Evolutionary conservation across 1,284 basidiomycete genomes (phyloP), one percentile per base, ranked within the genome.

Genomic region (Boletus sp.): DNA sequence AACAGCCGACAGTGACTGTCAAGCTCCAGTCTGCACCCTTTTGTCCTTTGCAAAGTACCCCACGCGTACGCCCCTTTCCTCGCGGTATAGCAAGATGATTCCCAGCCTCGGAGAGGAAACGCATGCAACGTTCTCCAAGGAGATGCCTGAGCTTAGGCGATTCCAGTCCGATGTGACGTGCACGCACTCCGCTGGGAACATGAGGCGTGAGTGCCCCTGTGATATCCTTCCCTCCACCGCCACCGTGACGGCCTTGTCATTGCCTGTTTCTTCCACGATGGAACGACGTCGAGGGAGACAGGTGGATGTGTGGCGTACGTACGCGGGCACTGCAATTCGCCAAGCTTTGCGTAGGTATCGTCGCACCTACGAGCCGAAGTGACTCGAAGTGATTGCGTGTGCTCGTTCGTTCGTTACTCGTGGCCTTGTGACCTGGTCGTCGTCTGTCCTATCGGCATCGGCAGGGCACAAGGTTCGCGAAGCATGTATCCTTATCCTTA

Each of bases 61-160:
- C 29, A 30, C 12, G 29, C 8, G 2, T 30, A 8, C 29, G 4
- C 13, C 14, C 29, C 29, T 30, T 30, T n/a, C n/a, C 14, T 30
- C 29, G 29, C 29, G 29, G 29, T n/a, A 8, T 8, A 30, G 8
- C 13, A 30, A 30, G 41, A n/a, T n/a, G n/a, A n/a, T n/a, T n/a
- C n/a, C n/a, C 42, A 14, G 34, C 16, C 22, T 34, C n/a, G 22
- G 48, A 22, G 36, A 39, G 33, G 41, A 46, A 46, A 35, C 29
- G 36, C 10, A 16, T 33, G 37, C 48, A 34, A 44, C 29, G 29
- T n/a, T 16, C 37, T 32, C 20, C 27, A 30, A 22, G 43, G 38
- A 38, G 22, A 20, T 10, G 32, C 26, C 37, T 27, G 39, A 34
- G 39, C 32, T 33, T 37, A 33, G 9, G 17, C 27, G 36, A 39